Conservation (phyloP, 1,139 yeast genomes). For the Zhuliangozyma blackwelliae region DNA sequence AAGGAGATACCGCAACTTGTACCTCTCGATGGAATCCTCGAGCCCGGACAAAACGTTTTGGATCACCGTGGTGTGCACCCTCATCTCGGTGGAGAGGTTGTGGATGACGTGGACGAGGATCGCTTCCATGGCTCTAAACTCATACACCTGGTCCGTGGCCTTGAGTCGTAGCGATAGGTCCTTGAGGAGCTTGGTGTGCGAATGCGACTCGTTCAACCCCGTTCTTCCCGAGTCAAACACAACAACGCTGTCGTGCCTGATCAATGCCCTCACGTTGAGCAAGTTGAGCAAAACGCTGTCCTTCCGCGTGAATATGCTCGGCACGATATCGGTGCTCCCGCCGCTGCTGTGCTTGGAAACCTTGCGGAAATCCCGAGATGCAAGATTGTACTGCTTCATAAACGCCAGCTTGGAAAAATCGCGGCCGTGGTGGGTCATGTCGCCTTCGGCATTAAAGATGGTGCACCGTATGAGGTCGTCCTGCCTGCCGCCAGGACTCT, state of each 20-base stretch:
- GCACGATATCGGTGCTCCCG: conserved; percentile 34
- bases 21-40: conserved; percentile 39
- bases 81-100: conserved; percentile 40
- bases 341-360: conserved; percentile 24
- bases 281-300: conserved; percentile 37
- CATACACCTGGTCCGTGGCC: conserved; percentile 27
- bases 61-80: conserved; percentile 39
- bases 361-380: conserved; percentile 41
- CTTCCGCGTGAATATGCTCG: conserved; percentile 35
- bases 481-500: conserved; percentile 13
- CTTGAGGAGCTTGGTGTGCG: conserved; percentile 32
- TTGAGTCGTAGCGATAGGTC: conserved; percentile 29
- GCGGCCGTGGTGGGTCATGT: conserved; percentile 37
- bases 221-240: conserved; percentile 30
- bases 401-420: conserved; percentile 34
- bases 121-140: conserved; percentile 42
- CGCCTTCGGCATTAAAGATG: conserved; percentile 32
- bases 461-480: conserved; percentile 56
- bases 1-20: conserved; percentile 35
- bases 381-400: conserved; percentile 32
- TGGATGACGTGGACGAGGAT: conserved; percentile 37
- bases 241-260: conserved; percentile 36
- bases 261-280: conserved; percentile 40
- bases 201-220: conserved; percentile 31
- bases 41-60: conserved; percentile 33